Conservation (phyloP, 1,284 basidiomycete genomes). For the Cutaneotrichosporon daszewskae region DNA sequence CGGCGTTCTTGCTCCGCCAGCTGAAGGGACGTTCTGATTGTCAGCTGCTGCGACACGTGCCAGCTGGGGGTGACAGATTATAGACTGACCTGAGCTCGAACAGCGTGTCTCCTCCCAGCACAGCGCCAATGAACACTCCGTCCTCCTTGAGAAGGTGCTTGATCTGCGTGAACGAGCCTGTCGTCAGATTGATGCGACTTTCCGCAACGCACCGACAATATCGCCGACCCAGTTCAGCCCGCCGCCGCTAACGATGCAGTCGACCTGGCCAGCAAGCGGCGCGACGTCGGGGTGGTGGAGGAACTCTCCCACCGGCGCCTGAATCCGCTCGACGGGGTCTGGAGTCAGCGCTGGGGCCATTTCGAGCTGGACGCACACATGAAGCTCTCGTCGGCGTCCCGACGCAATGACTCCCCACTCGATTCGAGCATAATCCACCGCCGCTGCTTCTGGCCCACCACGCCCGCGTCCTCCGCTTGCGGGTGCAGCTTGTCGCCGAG, state of each 20-base stretch:
- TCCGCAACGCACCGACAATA: slow-evolving; percentile 65
- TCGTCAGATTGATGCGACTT: background rate
- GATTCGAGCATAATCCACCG: slow-evolving; percentile 69
- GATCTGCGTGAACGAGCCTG: slow-evolving; percentile 85
- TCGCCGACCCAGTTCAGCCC: slow-evolving; percentile 98
- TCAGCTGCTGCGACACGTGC: background rate
- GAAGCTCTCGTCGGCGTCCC: slow-evolving; percentile 49
- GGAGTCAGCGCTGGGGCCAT: background rate
- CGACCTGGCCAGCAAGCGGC: slow-evolving; percentile 52
- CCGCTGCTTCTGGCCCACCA: slow-evolving; percentile 15
- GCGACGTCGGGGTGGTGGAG: slow-evolving; percentile 50
- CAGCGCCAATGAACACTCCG: slow-evolving; percentile 88
- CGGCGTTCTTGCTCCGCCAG: slow-evolving; percentile 90
- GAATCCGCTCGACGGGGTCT: slow-evolving; percentile 30
- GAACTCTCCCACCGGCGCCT: slow-evolving; percentile 27
- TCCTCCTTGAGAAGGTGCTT: slow-evolving; percentile 80
- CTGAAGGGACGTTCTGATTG: slow-evolving; percentile 60
- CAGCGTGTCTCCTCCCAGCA: slow-evolving; percentile 92
- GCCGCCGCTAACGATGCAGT: slow-evolving; percentile 86
- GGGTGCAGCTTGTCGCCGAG: slow-evolving; percentile 64
- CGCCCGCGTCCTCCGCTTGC: slow-evolving; percentile 7
- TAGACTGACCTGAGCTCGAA: slow-evolving; percentile 80
- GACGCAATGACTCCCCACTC: slow-evolving; percentile 63
- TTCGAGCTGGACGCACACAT: slow-evolving; percentile 16
- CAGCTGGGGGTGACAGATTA: too few species aligned